Percentiles rank a stretch among this genome's conserved stretches.
Conservation (phyloP, 768 basidiomycete species). For the Phylloporus arenicola region DNA sequence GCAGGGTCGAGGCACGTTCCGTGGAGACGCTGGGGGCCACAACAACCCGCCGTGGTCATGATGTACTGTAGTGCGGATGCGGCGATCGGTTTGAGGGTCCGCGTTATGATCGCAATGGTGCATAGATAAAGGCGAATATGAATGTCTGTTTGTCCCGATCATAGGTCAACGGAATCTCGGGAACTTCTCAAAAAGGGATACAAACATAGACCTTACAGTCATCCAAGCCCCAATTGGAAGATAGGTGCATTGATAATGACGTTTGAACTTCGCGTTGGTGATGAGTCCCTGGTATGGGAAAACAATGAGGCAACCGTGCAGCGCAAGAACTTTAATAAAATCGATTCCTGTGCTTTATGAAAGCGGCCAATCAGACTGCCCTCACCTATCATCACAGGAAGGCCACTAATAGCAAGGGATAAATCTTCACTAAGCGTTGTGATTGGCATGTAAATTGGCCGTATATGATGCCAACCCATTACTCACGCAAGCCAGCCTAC, state of each 20-base stretch:
- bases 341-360: constrained; percentile 19
- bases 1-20: constrained; percentile 21
- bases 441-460: constrained; percentile 10
- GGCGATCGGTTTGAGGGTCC: constrained; percentile 7
- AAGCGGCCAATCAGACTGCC: constrained; percentile 1
- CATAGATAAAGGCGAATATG: constrained; percentile 5
- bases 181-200: background rate
- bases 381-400: constrained; percentile 6
- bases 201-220: background rate
- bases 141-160: background rate
- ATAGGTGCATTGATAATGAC: constrained; percentile 11
- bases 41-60: constrained; percentile 18
- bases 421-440: constrained; percentile 8
- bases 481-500: constrained; percentile 18
- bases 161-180: background rate
- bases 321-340: constrained; percentile 8
- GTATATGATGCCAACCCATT: background rate
- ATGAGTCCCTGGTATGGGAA: constrained; percentile 12
- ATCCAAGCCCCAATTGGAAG: background rate
- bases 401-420: constrained; percentile 5
- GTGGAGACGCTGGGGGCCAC: constrained; percentile 22
- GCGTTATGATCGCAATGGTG: constrained; percentile 7
- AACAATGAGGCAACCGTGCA: constrained; percentile 23
- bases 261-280: constrained; percentile 13
- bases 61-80: constrained; percentile 7